phyloP scores from a whole-genome alignment of 176 grass and related monocot genomes.

The Carex myosuroides region DNA sequence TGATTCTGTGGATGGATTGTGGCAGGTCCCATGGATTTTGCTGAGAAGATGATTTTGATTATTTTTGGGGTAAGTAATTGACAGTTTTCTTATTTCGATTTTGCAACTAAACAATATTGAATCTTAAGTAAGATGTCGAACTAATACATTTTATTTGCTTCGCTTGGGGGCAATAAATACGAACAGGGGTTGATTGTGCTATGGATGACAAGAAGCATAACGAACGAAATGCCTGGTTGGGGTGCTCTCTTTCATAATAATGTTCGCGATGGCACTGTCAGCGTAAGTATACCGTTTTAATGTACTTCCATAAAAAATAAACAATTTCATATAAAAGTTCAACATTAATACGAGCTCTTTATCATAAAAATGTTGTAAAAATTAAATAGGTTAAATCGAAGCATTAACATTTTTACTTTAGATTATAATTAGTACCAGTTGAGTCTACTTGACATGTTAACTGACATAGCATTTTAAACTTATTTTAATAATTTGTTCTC shows the following conservation, averaged over 20 bases:
- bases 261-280: slow-evolving; percentile 76
- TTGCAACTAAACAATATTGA: neutral
- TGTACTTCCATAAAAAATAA: neutral
- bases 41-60: slow-evolving; percentile 86
- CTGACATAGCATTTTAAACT: neutral
- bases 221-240: slow-evolving; percentile 71
- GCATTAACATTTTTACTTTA: neutral
- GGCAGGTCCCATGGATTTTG: slow-evolving; percentile 75
- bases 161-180: neutral
- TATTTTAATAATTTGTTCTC: neutral
- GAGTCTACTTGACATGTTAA: neutral
- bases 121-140: neutral
- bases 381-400: neutral
- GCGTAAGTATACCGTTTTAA: slow-evolving; percentile 43
- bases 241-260: slow-evolving; percentile 61
- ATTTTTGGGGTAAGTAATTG: slow-evolving; percentile 61
- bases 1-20: neutral
- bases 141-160: neutral
- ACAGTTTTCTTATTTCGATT: neutral
- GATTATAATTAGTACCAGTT: neutral
- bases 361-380: neutral
- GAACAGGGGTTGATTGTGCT: slow-evolving; percentile 58
- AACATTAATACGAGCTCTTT: neutral
- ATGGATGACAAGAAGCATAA: slow-evolving; percentile 84
- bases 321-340: neutral